These are phyloP conservation scores for Caloboletus inedulis DNA, from an alignment of 1,284 basidiomycete genomes.

Conservation along the genomic window DNA sequence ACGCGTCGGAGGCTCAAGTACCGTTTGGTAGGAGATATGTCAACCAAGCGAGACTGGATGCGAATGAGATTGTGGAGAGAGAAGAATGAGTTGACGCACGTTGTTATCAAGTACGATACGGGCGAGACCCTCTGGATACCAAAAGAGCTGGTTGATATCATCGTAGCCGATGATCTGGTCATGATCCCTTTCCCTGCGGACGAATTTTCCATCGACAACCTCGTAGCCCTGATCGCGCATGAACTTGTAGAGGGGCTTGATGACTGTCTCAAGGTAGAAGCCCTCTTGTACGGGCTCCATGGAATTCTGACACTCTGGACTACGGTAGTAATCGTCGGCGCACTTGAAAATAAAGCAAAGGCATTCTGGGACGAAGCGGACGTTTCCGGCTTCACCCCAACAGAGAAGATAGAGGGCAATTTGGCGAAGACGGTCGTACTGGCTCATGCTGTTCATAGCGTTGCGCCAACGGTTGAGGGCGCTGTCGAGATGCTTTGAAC, in stretches of 20 bases:
- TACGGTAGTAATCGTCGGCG: slow-evolving; percentile 99
- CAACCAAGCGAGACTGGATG: slow-evolving; percentile 80
- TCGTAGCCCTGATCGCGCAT: slow-evolving; percentile 98
- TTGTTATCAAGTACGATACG: slow-evolving; percentile 88
- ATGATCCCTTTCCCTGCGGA: slow-evolving; percentile 92
- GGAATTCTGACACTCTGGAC: slow-evolving; percentile 95
- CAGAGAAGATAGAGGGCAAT: slow-evolving; percentile 94
- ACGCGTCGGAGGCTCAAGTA: slow-evolving; percentile 89
- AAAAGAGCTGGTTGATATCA: slow-evolving; percentile 99
- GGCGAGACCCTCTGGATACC: slow-evolving; percentile 98
- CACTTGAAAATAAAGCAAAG: slow-evolving; percentile 99
- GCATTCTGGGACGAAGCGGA: slow-evolving; percentile 95
- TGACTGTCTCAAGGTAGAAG: slow-evolving; percentile 86
- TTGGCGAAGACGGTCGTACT: slow-evolving; percentile 96
- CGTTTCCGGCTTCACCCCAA: slow-evolving; percentile 98
- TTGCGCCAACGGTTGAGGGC: slow-evolving; percentile 94
- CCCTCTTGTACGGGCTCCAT: slow-evolving; percentile 95
- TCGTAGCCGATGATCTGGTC: slow-evolving; percentile 97
- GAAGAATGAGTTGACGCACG: slow-evolving; percentile 41
- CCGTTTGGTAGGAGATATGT: slow-evolving; percentile 84
- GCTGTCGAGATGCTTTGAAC: slow-evolving; percentile 87
- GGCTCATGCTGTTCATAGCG: slow-evolving; percentile 99
- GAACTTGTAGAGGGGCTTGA: slow-evolving; percentile 95
- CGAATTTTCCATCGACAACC: slow-evolving; percentile 92
- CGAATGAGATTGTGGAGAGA: slow-evolving; percentile 5